phyloP scores from a whole-genome alignment of 768 basidiomycete species.

The Russula sp. region DNA sequence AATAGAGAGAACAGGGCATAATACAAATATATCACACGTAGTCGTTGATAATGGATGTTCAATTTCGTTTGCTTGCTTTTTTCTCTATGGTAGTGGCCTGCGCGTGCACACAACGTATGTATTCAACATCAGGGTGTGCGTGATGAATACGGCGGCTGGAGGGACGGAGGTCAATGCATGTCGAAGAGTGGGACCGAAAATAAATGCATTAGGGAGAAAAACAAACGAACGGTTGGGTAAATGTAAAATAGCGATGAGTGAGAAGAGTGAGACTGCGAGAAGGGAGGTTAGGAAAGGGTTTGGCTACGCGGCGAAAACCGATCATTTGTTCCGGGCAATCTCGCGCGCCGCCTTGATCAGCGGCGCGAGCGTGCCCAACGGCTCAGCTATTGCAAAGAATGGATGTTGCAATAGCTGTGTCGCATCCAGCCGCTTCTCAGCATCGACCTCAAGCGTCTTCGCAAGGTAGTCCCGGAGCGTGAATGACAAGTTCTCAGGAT shows the following conservation, averaged over 20 bases:
- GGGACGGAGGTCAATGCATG: conserved; percentile 12
- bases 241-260: conserved; percentile 19
- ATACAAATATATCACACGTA: conserved; percentile 15
- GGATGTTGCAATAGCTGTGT: conserved; percentile 79
- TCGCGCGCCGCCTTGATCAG: conserved; percentile 92
- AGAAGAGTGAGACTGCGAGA: neutral
- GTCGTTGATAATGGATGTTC: conserved; percentile 15
- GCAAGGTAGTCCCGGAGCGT: conserved; percentile 88
- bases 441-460: conserved; percentile 88
- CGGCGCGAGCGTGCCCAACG: conserved; percentile 81
- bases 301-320: neutral
- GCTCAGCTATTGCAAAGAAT: conserved; percentile 87
- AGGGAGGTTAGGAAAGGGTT: neutral
- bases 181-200: conserved; percentile 1
- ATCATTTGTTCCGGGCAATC: conserved; percentile 51
- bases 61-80: conserved; percentile 15
- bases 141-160: conserved; percentile 1
- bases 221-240: conserved; percentile 13
- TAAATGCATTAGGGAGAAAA: conserved; percentile 18
- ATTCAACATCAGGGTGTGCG: conserved; percentile 12
- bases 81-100: conserved; percentile 22
- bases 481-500: conserved; percentile 70
- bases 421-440: conserved; percentile 88
- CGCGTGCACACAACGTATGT: conserved; percentile 5
- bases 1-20: conserved; percentile 5